phyloP scores from a whole-genome alignment of 1,139 yeast genomes.

The Maudiozyma humilis region DNA sequence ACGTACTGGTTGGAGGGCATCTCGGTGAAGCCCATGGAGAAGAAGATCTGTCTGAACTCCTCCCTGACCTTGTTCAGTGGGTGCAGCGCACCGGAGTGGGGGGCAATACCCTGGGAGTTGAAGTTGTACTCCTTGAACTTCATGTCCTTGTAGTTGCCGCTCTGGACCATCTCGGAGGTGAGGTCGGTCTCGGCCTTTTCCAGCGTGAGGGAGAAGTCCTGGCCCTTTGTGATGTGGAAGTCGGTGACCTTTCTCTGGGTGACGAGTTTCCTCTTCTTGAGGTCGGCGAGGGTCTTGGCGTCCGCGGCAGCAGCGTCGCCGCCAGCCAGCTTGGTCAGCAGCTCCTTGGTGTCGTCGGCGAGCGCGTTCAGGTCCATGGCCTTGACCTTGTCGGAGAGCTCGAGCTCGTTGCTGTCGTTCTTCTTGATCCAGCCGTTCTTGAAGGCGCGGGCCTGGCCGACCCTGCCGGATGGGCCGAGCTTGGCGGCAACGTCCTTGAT shows the following conservation, averaged over 20 bases:
- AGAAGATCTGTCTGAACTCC: conserved; percentile 95
- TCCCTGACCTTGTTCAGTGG: conserved; percentile 94
- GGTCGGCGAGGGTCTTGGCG: conserved; percentile 66
- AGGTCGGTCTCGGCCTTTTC: conserved; percentile 83
- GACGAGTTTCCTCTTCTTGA: conserved; percentile 88
- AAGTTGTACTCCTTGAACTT: conserved; percentile 93
- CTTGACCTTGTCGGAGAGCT: conserved; percentile 43
- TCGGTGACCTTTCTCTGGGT: conserved; percentile 65
- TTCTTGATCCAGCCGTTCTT: conserved; percentile 94
- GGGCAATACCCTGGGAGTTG: conserved; percentile 84
- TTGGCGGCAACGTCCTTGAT: conserved; percentile 67
- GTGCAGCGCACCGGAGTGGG: conserved; percentile 87
- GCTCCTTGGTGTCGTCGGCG: conserved; percentile 57
- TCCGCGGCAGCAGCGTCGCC: conserved; percentile 29
- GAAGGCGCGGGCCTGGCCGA: conserved; percentile 98
- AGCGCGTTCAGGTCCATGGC: conserved; percentile 28
- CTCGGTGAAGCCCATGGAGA: conserved; percentile 95
- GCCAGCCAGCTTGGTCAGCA: conserved; percentile 49
- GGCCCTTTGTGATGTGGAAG: conserved; percentile 69
- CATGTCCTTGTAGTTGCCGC: conserved; percentile 75
- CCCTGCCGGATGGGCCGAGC: conserved; percentile 74
- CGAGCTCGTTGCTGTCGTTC: conserved; percentile 66
- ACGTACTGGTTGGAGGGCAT: conserved; percentile 98
- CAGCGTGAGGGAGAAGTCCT: conserved; percentile 74
- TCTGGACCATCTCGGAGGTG: conserved; percentile 80